Base-by-base conservation (phyloP, 2,329 filamentous ascomycete genomes). In the Chaetomiaceae sp. region DNA sequence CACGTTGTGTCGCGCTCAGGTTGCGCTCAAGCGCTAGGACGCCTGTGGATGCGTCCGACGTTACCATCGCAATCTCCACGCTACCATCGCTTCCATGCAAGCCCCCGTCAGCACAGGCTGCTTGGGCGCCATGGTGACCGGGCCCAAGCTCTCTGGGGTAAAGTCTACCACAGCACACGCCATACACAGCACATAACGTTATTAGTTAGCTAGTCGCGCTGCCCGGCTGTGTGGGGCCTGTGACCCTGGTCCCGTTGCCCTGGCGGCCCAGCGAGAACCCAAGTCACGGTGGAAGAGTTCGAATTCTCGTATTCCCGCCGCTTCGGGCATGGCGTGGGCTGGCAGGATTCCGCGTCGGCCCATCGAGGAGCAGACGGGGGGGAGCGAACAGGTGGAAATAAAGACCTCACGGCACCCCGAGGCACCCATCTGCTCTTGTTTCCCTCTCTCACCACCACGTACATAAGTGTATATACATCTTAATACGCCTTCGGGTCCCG, bases 401-500 rank as follows among this genome's bases (percentile, higher is more conserved):
- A 58, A 54, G 48, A 52, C 49, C 38, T 30, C 25, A 1, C 2
- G 46, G 3, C 36, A 23, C 53, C 45, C 36, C 36, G 37, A 11
- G 20, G 21, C 27, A 32, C 21, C 44, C 16, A 13, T 20, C 48
- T 41, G 3, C 14, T 20, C 18, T 34, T 20, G 8, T 21, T 44
- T 30, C 40, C n/a, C n/a, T 33, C 29, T 42, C n/a, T 46, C 50
- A 38, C 27, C 30, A 42, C 25, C 38, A 48, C 30, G 30, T 21
- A 44, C 11, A 34, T 27, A 44, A n/a, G 30, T 53, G 48, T 21
- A 50, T 25, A 45, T 48, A 40, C 18, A 43, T 36, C 6, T 48
- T 53, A 49, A 56, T 57, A 51, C 47, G 13, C 54, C 52, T 55
- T 55, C 49, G 54, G 57, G 54, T 53, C 16, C 16, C 53, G 48